Base-by-base conservation (phyloP, 176 grass and related monocot species). In the Elaeis guineensis region DNA sequence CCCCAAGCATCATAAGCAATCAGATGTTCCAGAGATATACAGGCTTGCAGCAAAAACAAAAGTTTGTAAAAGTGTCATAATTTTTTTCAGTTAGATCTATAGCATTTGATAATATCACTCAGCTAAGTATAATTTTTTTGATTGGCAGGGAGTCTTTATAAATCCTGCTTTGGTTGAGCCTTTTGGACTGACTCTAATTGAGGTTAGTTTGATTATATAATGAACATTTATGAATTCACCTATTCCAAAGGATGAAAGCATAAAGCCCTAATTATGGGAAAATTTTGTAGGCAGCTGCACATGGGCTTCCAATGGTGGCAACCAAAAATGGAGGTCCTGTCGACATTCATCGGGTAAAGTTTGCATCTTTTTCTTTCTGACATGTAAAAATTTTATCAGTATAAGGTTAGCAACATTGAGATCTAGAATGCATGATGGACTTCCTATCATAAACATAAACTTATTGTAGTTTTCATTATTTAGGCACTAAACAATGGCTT, bases 141-240 rank as follows among this genome's bases (percentile, higher is more conserved):
- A 21, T 30, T 22, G 79, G 28, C 69, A 92, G 93, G 93, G 93
- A 39, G 93, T 97, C 55, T 97, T 97, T 65, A 97, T 97, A 61
- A 97, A 97, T 75, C 87, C 93, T 61, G 93, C 93, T 80, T 87
- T 97, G 15, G 93, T 97, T 12, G 93, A 97, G 56, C 93, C 93
- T 17, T 97, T 97, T 56, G 93, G 93, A 58, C 93, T 97, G 60
- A 97, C 93, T 69, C 71, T 97, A 59, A 97, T 97, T 6, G 93
- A 97, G 87, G 92, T 96, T 22, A 74, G 52, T 65, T 4, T 50
- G 20, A 11, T 50, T 50, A 44, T 59, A 8, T 50, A 17, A 65
- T 16, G 32, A 24, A 65, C 55, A 52, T 35, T 29, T 17, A 54
- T 78, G 25, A 63, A 44, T 5, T 17, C 56, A 70, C 25, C 21